Evolutionary conservation across 2,329 filamentous ascomycete species (phyloP).

Genomic region (Paraphoma chrysanthemicola): DNA sequence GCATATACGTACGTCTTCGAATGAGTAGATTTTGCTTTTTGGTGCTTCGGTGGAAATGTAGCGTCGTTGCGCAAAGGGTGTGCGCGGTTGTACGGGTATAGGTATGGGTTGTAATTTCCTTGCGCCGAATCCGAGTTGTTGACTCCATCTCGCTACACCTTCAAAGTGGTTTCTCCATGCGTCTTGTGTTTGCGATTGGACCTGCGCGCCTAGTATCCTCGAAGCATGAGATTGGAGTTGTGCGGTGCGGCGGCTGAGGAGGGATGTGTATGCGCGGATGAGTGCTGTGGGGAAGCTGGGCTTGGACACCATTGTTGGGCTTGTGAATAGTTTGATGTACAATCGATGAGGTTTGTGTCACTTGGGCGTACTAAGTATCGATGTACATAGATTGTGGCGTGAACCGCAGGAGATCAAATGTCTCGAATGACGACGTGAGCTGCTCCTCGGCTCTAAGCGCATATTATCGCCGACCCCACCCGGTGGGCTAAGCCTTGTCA

Average conservation of each 20-base stretch:
- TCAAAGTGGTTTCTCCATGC: neutral
- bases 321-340: neutral
- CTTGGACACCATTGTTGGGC: constrained; percentile 26
- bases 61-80: constrained; percentile 23
- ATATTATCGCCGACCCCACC: constrained; percentile 32
- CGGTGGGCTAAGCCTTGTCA: constrained; percentile 10
- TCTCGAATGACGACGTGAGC: constrained; percentile 13
- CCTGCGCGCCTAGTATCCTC: constrained; percentile 10
- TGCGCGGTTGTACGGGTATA: constrained; percentile 1
- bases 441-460: constrained; percentile 23
- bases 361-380: neutral
- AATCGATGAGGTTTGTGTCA: neutral
- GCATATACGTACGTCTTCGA: constrained; percentile 46
- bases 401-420: neutral
- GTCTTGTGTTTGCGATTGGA: constrained; percentile 1
- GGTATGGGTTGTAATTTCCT: neutral
- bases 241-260: constrained; percentile 10
- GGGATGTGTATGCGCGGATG: constrained; percentile 14
- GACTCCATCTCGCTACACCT: neutral
- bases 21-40: constrained; percentile 48
- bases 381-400: neutral
- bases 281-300: constrained; percentile 8
- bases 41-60: constrained; percentile 43
- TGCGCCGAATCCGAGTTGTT: neutral
- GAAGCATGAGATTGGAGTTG: constrained; percentile 11